Conservation (phyloP, 140 eudicot genomes). For the Erigeron philadelphicus region DNA sequence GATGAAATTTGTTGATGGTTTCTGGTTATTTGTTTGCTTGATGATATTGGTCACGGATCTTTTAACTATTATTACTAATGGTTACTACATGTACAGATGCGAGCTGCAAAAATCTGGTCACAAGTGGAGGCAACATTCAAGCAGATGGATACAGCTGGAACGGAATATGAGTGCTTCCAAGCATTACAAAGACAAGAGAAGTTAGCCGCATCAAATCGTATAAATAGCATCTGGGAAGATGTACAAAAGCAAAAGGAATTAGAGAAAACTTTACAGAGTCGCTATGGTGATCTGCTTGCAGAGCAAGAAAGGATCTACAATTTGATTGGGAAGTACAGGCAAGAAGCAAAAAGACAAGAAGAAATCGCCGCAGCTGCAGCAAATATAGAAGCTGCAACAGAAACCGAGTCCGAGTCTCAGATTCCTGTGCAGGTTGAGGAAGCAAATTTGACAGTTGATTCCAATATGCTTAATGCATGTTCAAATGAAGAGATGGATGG, state of each 20-base stretch:
- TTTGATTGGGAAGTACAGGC: conserved; percentile 42
- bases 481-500: conserved; percentile 12
- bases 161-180: conserved; percentile 84
- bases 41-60: neutral
- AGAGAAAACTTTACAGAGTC: conserved; percentile 68
- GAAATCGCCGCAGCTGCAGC: conserved; percentile 28
- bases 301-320: conserved; percentile 60
- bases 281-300: conserved; percentile 55
- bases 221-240: conserved; percentile 82
- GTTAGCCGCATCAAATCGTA: conserved; percentile 68
- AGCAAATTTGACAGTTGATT: conserved; percentile 17
- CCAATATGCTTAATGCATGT: conserved; percentile 16
- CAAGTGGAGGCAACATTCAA: conserved; percentile 81
- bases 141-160: conserved; percentile 94
- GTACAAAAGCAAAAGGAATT: conserved; percentile 91
- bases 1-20: no score
- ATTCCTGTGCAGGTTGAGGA: conserved; percentile 20
- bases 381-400: conserved; percentile 21
- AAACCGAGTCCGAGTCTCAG: conserved; percentile 22
- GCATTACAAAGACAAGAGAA: conserved; percentile 82
- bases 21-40: neutral
- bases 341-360: conserved; percentile 45
- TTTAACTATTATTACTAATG: conserved; percentile 11
- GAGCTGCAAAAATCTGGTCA: conserved; percentile 71
- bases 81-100: conserved; percentile 48